Conservation (phyloP, 208 protist genomes). For the Phytomonas francai region DNA sequence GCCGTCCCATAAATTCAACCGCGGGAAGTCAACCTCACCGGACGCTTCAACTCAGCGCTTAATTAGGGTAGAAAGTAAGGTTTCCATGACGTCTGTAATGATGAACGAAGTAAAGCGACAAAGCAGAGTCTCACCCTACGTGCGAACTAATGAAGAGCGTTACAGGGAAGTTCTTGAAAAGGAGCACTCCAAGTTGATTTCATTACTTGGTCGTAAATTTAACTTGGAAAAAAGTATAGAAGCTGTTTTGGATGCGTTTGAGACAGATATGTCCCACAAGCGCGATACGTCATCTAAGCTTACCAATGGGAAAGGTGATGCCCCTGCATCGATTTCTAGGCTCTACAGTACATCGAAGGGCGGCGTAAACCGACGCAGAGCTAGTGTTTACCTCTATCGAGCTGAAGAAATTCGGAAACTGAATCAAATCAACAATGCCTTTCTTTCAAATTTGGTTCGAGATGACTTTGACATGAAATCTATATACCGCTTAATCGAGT, state of each 20-base stretch:
- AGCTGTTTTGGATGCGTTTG: conserved; percentile 13
- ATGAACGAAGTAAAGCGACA: conserved; percentile 9
- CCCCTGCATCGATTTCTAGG: neutral
- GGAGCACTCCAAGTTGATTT: conserved; percentile 60
- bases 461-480: conserved; percentile 11
- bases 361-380: neutral
- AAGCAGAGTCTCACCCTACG: neutral
- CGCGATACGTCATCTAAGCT: neutral
- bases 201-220: conserved; percentile 64
- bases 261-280: neutral
- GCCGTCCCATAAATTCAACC: neutral
- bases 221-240: conserved; percentile 54
- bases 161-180: conserved; percentile 34
- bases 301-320: neutral
- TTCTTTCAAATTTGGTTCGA: conserved; percentile 2
- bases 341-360: neutral
- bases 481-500: conserved; percentile 7
- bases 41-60: conserved; percentile 10
- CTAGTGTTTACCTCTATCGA: neutral
- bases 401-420: conserved; percentile 8
- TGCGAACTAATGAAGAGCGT: conserved; percentile 37
- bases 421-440: conserved; percentile 1
- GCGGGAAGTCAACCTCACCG: neutral
- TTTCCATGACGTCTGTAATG: conserved; percentile 24
- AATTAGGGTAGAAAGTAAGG: conserved; percentile 17